A percentile compares a stretch with the other conserved stretches of the same genome.
phyloP scores from a whole-genome alignment of 2,329 filamentous ascomycete species.

The Zymoseptoria ardabiliae region DNA sequence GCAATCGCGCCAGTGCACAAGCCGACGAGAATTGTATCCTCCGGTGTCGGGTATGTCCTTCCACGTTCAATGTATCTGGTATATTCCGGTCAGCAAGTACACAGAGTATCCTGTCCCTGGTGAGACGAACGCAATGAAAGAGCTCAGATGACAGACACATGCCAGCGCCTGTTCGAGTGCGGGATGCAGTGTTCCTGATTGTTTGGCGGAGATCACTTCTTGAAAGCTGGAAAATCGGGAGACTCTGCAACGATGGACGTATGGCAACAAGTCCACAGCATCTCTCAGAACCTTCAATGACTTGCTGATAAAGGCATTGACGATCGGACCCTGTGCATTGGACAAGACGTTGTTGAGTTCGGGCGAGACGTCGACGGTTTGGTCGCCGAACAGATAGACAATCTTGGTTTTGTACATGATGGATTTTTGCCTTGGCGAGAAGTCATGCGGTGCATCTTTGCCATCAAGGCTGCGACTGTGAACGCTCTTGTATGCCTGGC shows the following conservation, averaged over 20 bases:
- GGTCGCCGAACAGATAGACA: constrained; percentile 18
- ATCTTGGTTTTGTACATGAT: too few relatives aligned
- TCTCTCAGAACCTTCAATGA: constrained; percentile 8
- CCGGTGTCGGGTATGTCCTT: constrained; percentile 10
- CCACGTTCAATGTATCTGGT: constrained; percentile 9
- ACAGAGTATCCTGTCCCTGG: not conserved
- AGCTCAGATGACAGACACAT: constrained; percentile 15
- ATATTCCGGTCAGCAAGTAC: not conserved
- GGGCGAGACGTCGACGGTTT: constrained; percentile 16
- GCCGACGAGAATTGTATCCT: constrained; percentile 11
- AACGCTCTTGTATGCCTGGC: too few relatives aligned
- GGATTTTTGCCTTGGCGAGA: too few relatives aligned
- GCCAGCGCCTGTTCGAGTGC: constrained; percentile 16
- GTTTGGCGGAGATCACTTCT: constrained; percentile 10
- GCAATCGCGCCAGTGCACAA: constrained; percentile 20
- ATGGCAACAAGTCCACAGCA: constrained; percentile 10
- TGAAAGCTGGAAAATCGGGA: constrained; percentile 3
- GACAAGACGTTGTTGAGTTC: constrained; percentile 10
- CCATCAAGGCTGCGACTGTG: too few relatives aligned
- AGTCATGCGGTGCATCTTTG: too few relatives aligned
- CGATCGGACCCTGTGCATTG: constrained; percentile 8
- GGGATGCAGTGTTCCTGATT: constrained; percentile 12
- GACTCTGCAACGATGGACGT: too few relatives aligned
- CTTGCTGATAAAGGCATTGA: constrained; percentile 14
- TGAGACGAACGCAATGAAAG: constrained; percentile 12